A percentile compares a stretch with the other conserved stretches of the same genome.
Evolutionary conservation across 108 stramenopile genomes (phyloP).

Genomic region (Nitzschia palea): DNA sequence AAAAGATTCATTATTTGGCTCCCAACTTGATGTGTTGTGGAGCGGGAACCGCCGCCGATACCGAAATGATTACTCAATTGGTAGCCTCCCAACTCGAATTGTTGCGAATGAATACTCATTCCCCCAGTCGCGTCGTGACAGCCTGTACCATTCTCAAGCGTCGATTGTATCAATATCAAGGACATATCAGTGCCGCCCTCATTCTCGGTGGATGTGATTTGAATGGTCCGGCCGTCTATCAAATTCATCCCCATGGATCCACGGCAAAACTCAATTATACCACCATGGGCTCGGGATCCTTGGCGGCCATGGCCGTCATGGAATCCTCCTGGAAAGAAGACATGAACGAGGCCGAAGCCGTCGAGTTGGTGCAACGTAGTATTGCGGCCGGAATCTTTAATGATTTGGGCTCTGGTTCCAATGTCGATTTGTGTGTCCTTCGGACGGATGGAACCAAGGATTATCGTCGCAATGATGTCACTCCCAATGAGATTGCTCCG

Average conservation of each 20-base stretch:
- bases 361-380: conserved; percentile 89
- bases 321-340: conserved; percentile 90
- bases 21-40: conserved; percentile 99
- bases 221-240: conserved; percentile 94
- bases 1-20: conserved; percentile 99
- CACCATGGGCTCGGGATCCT: conserved; percentile 97
- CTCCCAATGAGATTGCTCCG: conserved; percentile 71
- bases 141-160: conserved; percentile 95
- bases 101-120: conserved; percentile 90
- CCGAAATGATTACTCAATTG: conserved; percentile 96
- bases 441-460: conserved; percentile 71
- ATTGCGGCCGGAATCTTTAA: conserved; percentile 97
- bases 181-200: conserved; percentile 92
- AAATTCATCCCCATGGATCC: conserved; percentile 96
- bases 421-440: conserved; percentile 94
- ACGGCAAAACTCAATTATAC: conserved; percentile 95
- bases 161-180: conserved; percentile 96
- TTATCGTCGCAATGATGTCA: conserved; percentile 73
- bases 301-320: conserved; percentile 98
- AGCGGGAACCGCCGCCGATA: conserved; percentile 99
- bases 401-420: conserved; percentile 94
- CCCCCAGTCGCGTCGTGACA: conserved; percentile 89
- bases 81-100: conserved; percentile 92
- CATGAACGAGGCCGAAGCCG: conserved; percentile 90
- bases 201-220: conserved; percentile 96